Percentiles rank a stretch among this genome's conserved stretches.
phyloP scores from a whole-genome alignment of 1,284 basidiomycete species.

The Ustilago hordei region DNA sequence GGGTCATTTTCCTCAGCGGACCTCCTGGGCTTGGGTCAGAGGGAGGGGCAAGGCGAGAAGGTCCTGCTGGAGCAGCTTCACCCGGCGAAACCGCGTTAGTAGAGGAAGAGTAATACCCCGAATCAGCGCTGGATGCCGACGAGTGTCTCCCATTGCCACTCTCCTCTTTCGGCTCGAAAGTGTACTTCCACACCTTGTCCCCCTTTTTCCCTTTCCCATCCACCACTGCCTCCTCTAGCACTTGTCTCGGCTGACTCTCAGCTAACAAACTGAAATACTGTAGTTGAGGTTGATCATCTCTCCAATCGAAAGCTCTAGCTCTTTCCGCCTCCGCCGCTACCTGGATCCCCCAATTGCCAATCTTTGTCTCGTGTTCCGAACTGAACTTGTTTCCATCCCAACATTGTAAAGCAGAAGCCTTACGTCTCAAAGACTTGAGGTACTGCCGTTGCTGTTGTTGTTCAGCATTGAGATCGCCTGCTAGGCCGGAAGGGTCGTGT shows the following conservation, averaged over 20 bases:
- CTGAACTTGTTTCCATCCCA: conserved; percentile 45
- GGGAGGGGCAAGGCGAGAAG: conserved; percentile 6
- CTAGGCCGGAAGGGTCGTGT: conserved; percentile 45
- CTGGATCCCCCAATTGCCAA: conserved; percentile 57
- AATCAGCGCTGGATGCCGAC: conserved; percentile 36
- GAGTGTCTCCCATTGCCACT: conserved; percentile 23
- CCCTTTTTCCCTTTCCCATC: conserved; percentile 5
- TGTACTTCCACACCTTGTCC: conserved; percentile 31
- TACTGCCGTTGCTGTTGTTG: conserved; percentile 33
- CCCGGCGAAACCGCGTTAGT: not conserved
- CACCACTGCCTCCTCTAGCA: conserved; percentile 7
- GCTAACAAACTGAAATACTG: conserved; percentile 28
- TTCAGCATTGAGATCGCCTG: conserved; percentile 41
- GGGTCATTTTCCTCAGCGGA: conserved; percentile 11
- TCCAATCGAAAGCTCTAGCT: conserved; percentile 59
- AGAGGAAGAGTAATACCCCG: conserved; percentile 31
- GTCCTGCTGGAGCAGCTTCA: not conserved
- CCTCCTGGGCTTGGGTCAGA: not conserved
- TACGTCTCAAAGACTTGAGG: conserved; percentile 38
- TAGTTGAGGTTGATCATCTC: conserved; percentile 46
- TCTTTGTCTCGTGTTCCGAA: conserved; percentile 33
- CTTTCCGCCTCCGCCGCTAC: conserved; percentile 55
- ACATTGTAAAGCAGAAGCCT: conserved; percentile 34
- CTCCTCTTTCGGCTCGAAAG: conserved; percentile 28
- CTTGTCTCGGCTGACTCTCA: conserved; percentile 19